Percentiles rank a stretch among this genome's conserved stretches.
These are phyloP conservation scores for Neonothopanus nambi DNA, from an alignment of 1,284 basidiomycete species.

Conservation along the genomic window DNA sequence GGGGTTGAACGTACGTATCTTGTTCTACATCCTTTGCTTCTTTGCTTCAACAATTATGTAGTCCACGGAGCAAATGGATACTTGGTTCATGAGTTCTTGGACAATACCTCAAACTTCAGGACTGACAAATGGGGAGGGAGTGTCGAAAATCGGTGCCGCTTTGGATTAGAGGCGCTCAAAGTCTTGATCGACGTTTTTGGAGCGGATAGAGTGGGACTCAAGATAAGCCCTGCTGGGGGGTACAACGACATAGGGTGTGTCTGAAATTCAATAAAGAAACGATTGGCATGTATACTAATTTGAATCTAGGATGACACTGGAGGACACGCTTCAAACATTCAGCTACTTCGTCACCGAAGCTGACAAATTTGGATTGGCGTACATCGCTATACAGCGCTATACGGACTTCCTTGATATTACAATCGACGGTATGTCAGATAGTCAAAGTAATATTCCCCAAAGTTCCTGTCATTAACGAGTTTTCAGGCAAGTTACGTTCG, in stretches of 20 bases:
- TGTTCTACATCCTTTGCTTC: background rate
- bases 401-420: conserved; percentile 22
- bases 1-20: conserved; percentile 51
- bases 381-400: conserved; percentile 38
- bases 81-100: conserved; percentile 59
- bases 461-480: too few species aligned
- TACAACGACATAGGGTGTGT: conserved; percentile 48
- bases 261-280: background rate
- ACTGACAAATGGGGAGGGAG: conserved; percentile 64
- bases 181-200: conserved; percentile 50
- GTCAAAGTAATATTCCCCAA: too few species aligned
- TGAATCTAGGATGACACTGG: conserved; percentile 39
- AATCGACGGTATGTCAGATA: conserved; percentile 35
- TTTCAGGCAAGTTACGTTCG: background rate
- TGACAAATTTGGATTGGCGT: conserved; percentile 38
- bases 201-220: conserved; percentile 46
- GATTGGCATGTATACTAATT: background rate
- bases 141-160: conserved; percentile 54
- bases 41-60: conserved; percentile 15
- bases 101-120: conserved; percentile 52
- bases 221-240: conserved; percentile 48
- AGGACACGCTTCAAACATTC: conserved; percentile 43
- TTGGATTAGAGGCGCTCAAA: conserved; percentile 53
- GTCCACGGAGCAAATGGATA: conserved; percentile 52
- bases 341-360: conserved; percentile 38